Conservation (phyloP, 441 rosid species). For the Pelargonium citronellum region DNA sequence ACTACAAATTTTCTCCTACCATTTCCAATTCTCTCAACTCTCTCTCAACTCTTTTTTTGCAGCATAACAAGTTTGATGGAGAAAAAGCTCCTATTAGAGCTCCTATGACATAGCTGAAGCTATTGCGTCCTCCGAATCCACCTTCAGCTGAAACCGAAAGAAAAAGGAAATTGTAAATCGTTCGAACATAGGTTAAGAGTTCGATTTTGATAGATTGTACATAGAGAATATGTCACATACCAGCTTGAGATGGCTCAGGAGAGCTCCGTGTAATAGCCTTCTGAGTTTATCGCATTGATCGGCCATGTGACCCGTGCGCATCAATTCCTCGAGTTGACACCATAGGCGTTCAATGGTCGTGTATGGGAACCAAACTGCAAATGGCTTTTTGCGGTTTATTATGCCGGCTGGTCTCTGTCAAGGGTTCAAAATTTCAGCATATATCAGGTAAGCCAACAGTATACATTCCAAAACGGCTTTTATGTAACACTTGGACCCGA, state of each 20-base stretch:
- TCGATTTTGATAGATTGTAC: background rate
- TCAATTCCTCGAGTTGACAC: conserved; percentile 67
- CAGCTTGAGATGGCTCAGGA: conserved; percentile 77
- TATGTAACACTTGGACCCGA: too few relatives aligned
- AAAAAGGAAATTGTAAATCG: background rate
- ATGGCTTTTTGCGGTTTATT: conserved; percentile 63
- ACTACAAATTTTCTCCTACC: too few relatives aligned
- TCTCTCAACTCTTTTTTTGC: too few relatives aligned
- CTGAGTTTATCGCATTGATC: conserved; percentile 78
- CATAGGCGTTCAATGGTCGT: conserved; percentile 64
- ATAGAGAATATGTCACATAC: conserved; percentile 28
- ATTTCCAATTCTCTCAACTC: too few relatives aligned
- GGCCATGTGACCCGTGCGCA: conserved; percentile 54
- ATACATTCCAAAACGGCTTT: background rate
- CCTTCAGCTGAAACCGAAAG: conserved; percentile 53
- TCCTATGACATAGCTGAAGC: conserved; percentile 33
- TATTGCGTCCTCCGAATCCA: conserved; percentile 65
- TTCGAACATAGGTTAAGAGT: background rate
- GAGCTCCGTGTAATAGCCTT: conserved; percentile 53
- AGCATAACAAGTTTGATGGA: background rate
- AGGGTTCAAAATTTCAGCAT: conserved; percentile 19
- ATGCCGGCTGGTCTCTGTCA: conserved; percentile 75
- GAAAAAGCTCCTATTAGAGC: background rate
- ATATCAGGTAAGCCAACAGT: conserved; percentile 19
- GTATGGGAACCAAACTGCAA: conserved; percentile 84